Evolutionary conservation across 1,284 basidiomycete genomes (phyloP).

Genomic region (Ganoderma sinense): DNA sequence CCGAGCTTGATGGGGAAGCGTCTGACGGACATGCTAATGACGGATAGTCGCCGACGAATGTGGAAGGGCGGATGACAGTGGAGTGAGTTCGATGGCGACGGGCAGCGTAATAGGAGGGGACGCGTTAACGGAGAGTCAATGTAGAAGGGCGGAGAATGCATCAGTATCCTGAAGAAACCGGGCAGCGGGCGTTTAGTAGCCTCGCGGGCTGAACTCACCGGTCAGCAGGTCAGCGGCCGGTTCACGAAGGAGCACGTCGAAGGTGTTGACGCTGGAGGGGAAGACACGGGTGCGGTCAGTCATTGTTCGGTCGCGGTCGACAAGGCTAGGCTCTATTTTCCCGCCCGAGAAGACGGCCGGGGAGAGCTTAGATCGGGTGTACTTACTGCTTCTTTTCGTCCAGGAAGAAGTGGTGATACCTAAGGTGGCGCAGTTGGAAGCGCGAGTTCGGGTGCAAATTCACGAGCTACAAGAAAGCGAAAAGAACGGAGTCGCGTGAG

Average conservation of each 20-base stretch:
- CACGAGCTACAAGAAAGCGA: conserved; percentile 33
- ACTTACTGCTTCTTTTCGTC: conserved; percentile 22
- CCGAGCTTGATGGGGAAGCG: neutral
- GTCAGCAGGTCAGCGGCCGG: conserved; percentile 21
- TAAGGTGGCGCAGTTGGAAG: conserved; percentile 39
- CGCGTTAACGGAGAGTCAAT: neutral
- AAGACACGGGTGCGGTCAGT: conserved; percentile 1
- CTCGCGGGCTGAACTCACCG: conserved; percentile 23
- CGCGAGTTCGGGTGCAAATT: conserved; percentile 33
- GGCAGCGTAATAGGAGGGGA: neutral
- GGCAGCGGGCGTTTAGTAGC: conserved; percentile 26
- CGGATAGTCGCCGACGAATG: neutral
- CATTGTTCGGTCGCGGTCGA: neutral
- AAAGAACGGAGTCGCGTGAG: neutral
- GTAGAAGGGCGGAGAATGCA: neutral
- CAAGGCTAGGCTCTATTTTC: neutral
- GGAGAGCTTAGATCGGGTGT: conserved; percentile 3
- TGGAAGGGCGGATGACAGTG: neutral
- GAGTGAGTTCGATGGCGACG: neutral
- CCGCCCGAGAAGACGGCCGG: neutral
- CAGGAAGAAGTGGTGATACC: conserved; percentile 39
- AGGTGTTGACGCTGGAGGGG: conserved; percentile 28
- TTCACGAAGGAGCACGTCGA: conserved; percentile 26
- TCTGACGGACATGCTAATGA: neutral
- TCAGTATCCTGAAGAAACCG: neutral